These are phyloP conservation scores for Wallemia hederae DNA, from an alignment of 1,284 basidiomycete genomes.

Conservation along the genomic window DNA sequence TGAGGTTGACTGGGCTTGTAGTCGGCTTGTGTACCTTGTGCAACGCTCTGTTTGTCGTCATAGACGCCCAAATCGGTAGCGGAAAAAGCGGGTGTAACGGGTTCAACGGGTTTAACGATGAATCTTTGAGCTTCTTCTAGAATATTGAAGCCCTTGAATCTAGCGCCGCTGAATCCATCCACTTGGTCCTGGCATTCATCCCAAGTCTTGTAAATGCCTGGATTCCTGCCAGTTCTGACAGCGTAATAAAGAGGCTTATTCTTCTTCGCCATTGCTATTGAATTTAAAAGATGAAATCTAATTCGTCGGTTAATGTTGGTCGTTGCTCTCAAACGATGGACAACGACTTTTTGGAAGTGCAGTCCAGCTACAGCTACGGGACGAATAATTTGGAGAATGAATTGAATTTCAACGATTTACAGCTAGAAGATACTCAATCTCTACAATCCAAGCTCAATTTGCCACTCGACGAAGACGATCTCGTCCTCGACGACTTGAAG, in stretches of 20 bases:
- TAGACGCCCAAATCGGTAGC: too few relatives aligned
- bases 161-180: background rate
- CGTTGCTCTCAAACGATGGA: conserved; percentile 4
- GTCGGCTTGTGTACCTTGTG: too few relatives aligned
- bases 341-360: background rate
- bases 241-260: background rate
- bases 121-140: background rate
- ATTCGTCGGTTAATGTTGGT: too few relatives aligned
- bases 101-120: background rate
- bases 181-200: background rate
- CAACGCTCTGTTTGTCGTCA: too few relatives aligned
- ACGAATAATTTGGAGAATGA: background rate
- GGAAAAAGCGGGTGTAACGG: too few relatives aligned
- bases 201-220: background rate
- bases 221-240: background rate
- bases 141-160: background rate
- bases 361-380: background rate
- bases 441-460: background rate
- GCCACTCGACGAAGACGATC: conserved; percentile 44
- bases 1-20: too few relatives aligned
- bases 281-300: too few relatives aligned
- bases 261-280: background rate
- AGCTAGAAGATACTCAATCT: background rate
- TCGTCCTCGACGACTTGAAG: conserved; percentile 45
- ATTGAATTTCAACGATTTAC: background rate